phyloP scores from a whole-genome alignment of 352 stramenopile species.

The Globisporangium iwayamae region DNA sequence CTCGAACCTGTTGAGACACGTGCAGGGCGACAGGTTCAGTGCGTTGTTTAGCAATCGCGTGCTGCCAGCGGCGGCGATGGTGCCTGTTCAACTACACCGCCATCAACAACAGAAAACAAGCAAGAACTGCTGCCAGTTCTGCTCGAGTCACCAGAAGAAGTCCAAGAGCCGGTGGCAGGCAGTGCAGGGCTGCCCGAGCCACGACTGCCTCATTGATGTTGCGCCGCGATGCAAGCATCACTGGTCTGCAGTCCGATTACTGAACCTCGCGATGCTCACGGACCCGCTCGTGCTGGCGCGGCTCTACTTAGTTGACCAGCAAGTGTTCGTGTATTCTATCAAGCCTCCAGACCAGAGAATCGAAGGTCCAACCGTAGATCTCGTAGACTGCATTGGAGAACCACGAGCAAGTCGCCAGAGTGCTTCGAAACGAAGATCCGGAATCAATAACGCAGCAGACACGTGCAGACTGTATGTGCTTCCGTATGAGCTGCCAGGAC shows the following conservation, averaged over 20 bases:
- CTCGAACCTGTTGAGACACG: neutral
- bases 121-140: neutral
- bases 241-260: conserved; percentile 9
- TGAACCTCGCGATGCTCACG: conserved; percentile 17
- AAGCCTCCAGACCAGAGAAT: neutral
- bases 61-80: neutral
- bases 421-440: neutral
- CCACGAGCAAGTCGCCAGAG: neutral
- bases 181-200: neutral
- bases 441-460: neutral
- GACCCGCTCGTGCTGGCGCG: conserved; percentile 3
- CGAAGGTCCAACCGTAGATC: neutral
- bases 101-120: neutral
- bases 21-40: neutral
- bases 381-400: neutral
- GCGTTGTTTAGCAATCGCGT: neutral
- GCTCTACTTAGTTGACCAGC: neutral
- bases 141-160: neutral
- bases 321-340: conserved; percentile 9
- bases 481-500: neutral
- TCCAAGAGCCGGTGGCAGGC: neutral
- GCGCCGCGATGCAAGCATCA: neutral
- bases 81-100: neutral
- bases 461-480: neutral
- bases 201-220: conserved; percentile 5